These are phyloP conservation scores for Antonospora locustae DNA, from an alignment of 371 early-diverging fungal genomes.

Conservation along the genomic window DNA sequence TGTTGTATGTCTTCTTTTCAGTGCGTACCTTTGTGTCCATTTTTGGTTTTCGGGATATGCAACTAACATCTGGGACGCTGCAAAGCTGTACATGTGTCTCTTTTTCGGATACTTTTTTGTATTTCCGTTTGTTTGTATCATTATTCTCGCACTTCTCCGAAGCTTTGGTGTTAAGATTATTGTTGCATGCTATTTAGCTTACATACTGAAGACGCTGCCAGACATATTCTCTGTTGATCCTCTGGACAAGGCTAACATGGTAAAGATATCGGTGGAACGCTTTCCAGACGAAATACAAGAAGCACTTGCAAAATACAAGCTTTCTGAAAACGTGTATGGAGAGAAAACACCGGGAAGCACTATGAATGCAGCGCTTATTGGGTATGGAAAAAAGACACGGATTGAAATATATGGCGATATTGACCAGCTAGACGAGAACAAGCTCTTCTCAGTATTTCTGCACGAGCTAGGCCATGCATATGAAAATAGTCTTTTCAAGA, in stretches of 20 bases:
- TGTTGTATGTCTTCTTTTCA: neutral
- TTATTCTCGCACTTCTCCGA: constrained; percentile 22
- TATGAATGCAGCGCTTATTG: constrained; percentile 53
- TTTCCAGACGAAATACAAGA: constrained; percentile 42
- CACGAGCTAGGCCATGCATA: constrained; percentile 56
- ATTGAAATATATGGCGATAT: constrained; percentile 54
- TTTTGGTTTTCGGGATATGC: neutral
- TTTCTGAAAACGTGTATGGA: constrained; percentile 41
- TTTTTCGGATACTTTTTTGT: constrained; percentile 10
- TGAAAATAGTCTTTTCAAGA: constrained; percentile 50
- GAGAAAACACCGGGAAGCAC: constrained; percentile 26
- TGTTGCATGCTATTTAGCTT: constrained; percentile 42
- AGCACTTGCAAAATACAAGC: constrained; percentile 20
- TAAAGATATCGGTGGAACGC: constrained; percentile 11
- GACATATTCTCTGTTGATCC: constrained; percentile 39
- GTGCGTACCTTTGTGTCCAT: neutral
- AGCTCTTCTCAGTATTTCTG: constrained; percentile 49
- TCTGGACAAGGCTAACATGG: constrained; percentile 32
- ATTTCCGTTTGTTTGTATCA: constrained; percentile 4
- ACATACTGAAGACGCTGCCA: constrained; percentile 26
- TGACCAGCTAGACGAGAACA: constrained; percentile 22
- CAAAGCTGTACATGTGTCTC: neutral
- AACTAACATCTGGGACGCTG: neutral
- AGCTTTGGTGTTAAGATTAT: constrained; percentile 37
- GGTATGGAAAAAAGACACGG: constrained; percentile 36